Percentiles rank a stretch among this genome's conserved stretches.
Conservation (phyloP, 305 asterid genomes). For the Salvia sclarea region DNA sequence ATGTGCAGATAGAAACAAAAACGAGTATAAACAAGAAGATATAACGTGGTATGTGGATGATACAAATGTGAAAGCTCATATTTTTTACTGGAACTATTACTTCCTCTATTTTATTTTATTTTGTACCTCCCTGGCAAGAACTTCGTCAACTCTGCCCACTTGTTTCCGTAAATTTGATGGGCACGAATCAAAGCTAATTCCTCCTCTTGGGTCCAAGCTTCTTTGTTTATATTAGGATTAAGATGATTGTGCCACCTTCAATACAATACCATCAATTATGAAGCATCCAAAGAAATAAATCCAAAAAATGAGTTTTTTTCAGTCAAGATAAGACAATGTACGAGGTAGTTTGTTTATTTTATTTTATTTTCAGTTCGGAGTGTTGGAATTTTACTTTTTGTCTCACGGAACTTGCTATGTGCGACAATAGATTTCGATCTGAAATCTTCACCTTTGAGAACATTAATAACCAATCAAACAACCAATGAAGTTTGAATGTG, state of each 20-base stretch:
- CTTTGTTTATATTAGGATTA: conserved; percentile 86
- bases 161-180: conserved; percentile 63
- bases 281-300: conserved; percentile 9
- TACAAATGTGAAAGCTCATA: conserved; percentile 24
- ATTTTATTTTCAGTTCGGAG: neutral
- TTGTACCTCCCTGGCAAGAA: conserved; percentile 92
- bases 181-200: conserved; percentile 88
- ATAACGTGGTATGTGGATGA: conserved; percentile 13
- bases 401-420: neutral
- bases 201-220: conserved; percentile 99
- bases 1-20: conserved; percentile 14
- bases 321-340: neutral
- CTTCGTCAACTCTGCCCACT: conserved; percentile 96
- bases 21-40: conserved; percentile 26
- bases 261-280: conserved; percentile 19
- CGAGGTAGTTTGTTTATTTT: neutral
- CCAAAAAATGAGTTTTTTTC: neutral
- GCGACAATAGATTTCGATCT: neutral
- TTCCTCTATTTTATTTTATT: conserved; percentile 20
- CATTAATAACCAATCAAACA: neutral
- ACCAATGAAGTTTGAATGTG: neutral
- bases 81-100: conserved; percentile 26
- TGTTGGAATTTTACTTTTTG: neutral
- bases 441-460: neutral
- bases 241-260: conserved; percentile 96